Conservation (phyloP, 2,329 filamentous ascomycete genomes). For the Calonectria leucothoes region DNA sequence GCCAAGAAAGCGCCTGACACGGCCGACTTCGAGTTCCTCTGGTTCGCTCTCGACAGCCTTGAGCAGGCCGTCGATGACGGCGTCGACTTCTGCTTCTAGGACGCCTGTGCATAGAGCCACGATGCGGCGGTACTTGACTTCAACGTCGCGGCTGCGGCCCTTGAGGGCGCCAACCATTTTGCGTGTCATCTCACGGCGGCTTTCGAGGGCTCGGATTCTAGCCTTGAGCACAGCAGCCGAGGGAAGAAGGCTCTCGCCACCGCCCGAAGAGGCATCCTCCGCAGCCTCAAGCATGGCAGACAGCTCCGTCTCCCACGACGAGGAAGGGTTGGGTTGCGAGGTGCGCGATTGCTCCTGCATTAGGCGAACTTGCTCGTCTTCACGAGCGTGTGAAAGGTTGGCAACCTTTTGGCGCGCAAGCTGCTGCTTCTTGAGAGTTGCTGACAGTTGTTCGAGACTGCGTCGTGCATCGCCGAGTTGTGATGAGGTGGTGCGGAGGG, state of each 20-base stretch:
- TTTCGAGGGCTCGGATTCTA: conserved; percentile 75
- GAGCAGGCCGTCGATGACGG: conserved; percentile 81
- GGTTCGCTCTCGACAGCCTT: conserved; percentile 91
- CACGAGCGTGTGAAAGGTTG: conserved; percentile 80
- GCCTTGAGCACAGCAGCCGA: conserved; percentile 72
- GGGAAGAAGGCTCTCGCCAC: conserved; percentile 62
- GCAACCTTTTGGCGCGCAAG: conserved; percentile 77
- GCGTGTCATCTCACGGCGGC: conserved; percentile 74
- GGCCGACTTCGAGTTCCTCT: conserved; percentile 78
- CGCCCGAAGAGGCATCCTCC: conserved; percentile 48
- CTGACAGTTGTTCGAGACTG: conserved; percentile 76
- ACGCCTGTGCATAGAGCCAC: conserved; percentile 89
- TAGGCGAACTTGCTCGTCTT: conserved; percentile 72
- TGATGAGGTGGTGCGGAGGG: conserved; percentile 83
- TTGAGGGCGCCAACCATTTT: conserved; percentile 78
- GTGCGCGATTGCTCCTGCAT: conserved; percentile 55
- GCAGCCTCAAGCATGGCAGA: conserved; percentile 59
- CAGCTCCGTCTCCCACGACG: conserved; percentile 67
- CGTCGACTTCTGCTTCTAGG: conserved; percentile 82
- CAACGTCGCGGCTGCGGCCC: conserved; percentile 83
- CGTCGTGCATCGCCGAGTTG: conserved; percentile 83
- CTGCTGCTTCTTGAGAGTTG: conserved; percentile 72
- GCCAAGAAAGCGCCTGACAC: conserved; percentile 82
- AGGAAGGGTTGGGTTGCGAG: conserved; percentile 58
- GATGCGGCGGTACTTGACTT: conserved; percentile 88